Conservation (phyloP, 164 flowering plant genomes). For the Macadamia integrifolia region DNA sequence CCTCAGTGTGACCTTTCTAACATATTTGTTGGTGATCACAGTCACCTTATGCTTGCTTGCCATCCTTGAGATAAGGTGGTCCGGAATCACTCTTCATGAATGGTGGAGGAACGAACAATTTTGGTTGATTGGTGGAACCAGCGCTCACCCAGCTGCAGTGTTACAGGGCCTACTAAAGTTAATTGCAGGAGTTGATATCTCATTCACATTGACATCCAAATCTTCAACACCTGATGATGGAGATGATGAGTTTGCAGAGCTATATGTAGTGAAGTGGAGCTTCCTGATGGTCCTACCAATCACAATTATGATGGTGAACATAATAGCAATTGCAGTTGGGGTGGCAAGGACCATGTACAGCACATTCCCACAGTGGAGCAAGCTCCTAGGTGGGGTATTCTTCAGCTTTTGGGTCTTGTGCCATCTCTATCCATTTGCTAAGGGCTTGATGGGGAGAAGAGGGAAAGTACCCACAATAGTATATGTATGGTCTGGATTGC, state of each 20-base stretch:
- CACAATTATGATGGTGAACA: conserved; percentile 75
- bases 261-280: conserved; percentile 74
- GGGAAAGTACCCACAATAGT: conserved; percentile 86
- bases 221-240: conserved; percentile 65
- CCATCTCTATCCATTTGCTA: conserved; percentile 87
- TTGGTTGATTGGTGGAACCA: conserved; percentile 92
- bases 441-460: conserved; percentile 86
- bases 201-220: conserved; percentile 86
- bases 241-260: conserved; percentile 82
- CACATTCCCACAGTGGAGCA: conserved; percentile 82
- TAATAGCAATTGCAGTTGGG: conserved; percentile 72
- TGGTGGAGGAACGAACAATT: conserved; percentile 99
- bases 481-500: conserved; percentile 81
- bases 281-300: conserved; percentile 75
- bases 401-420: conserved; percentile 92
- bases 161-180: conserved; percentile 81
- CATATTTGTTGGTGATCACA: conserved; percentile 58
- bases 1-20: conserved; percentile 55
- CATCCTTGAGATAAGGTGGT: conserved; percentile 81
- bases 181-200: conserved; percentile 81
- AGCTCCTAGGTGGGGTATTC: conserved; percentile 85
- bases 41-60: conserved; percentile 71
- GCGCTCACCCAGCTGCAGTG: conserved; percentile 94
- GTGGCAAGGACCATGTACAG: conserved; percentile 81
- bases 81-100: conserved; percentile 78